phyloP scores from a whole-genome alignment of 1,139 yeast genomes.

The Yamadazyma atlantica region DNA sequence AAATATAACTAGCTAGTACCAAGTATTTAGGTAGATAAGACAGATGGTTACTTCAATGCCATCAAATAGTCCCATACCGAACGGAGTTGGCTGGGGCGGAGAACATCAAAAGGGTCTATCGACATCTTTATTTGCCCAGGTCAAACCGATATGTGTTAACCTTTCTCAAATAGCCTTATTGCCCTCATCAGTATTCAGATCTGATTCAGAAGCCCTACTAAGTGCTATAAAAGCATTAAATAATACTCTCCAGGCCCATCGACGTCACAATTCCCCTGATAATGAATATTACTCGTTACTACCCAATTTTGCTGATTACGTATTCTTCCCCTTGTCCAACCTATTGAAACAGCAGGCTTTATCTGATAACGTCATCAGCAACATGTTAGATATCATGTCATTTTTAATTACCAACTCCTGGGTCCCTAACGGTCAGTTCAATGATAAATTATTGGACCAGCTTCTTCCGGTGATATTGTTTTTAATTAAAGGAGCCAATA shows the following conservation, averaged over 20 bases:
- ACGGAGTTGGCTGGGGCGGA: background rate
- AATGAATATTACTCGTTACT: slow-evolving; percentile 24
- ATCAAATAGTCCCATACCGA: background rate
- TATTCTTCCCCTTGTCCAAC: slow-evolving; percentile 41
- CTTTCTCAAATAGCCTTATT: slow-evolving; percentile 24
- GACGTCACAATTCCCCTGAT: slow-evolving; percentile 10
- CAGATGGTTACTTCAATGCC: no score
- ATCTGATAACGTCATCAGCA: slow-evolving; percentile 18
- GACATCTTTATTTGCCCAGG: slow-evolving; percentile 26
- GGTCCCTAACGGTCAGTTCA: slow-evolving; percentile 26
- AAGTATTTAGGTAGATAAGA: no score
- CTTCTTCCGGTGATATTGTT: slow-evolving; percentile 34
- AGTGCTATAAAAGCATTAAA: slow-evolving; percentile 13
- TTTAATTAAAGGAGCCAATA: slow-evolving; percentile 18
- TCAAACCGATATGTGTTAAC: slow-evolving; percentile 37
- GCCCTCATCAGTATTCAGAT: slow-evolving; percentile 15
- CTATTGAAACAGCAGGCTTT: slow-evolving; percentile 30
- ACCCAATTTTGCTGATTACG: slow-evolving; percentile 39
- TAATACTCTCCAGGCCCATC: slow-evolving; percentile 17
- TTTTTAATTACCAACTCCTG: slow-evolving; percentile 32
- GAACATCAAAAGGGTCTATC: slow-evolving; percentile 19
- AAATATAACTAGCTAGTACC: no score
- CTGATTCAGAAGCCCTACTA: slow-evolving; percentile 14
- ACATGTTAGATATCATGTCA: slow-evolving; percentile 28
- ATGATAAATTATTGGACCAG: slow-evolving; percentile 29